These are phyloP conservation scores for Apiotrichum gracile DNA, from an alignment of 1,284 basidiomycete genomes.

Conservation along the genomic window DNA sequence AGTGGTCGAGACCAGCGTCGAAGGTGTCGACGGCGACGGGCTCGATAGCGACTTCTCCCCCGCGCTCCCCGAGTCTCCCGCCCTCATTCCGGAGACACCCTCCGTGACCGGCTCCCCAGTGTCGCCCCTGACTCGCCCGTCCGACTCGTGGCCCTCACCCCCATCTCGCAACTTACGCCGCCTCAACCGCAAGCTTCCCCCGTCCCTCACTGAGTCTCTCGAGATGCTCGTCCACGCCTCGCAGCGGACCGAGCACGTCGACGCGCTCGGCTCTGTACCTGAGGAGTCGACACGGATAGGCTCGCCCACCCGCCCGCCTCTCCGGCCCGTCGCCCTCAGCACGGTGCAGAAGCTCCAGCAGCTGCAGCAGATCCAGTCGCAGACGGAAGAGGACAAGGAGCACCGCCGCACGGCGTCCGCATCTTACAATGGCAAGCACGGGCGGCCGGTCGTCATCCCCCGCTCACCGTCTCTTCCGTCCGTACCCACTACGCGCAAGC, in stretches of 20 bases:
- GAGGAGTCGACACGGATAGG: background rate
- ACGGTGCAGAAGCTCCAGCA: background rate
- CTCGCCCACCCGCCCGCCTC: background rate
- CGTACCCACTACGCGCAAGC: background rate
- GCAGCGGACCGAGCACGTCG: conserved; percentile 2
- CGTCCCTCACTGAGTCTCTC: conserved; percentile 28
- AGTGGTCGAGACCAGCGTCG: too few species aligned
- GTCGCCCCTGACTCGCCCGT: background rate
- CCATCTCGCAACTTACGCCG: background rate
- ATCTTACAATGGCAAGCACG: background rate
- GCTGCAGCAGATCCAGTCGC: background rate
- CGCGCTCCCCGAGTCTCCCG: conserved; percentile 9
- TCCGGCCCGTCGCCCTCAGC: background rate
- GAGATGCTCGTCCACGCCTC: conserved; percentile 19
- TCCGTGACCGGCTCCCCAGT: background rate
- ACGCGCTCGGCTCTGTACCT: background rate
- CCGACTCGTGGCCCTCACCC: background rate
- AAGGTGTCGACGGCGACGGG: too few species aligned
- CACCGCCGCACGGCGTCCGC: background rate
- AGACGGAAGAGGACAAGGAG: background rate
- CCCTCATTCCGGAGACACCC: background rate
- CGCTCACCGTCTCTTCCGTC: background rate
- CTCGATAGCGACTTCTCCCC: background rate
- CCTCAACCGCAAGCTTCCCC: conserved; percentile 29
- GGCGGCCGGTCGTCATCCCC: background rate